phyloP scores from a whole-genome alignment of 768 basidiomycete species.

The Leucocoprinus birnbaumii region DNA sequence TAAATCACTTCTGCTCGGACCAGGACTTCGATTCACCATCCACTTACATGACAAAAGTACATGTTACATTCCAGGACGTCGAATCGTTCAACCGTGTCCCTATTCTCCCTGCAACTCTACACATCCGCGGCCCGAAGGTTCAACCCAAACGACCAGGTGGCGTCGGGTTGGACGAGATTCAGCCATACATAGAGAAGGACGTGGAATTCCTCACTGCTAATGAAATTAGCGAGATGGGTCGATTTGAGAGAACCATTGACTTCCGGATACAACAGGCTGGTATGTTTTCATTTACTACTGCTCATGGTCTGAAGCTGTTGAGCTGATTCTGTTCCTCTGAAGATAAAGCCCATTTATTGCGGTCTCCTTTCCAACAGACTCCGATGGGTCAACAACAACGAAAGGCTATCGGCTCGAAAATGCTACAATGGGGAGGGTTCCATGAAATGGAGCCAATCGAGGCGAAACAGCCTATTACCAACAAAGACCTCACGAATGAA shows the following conservation, averaged over 20 bases:
- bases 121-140: slow-evolving; percentile 22
- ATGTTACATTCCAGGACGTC: slow-evolving; percentile 43
- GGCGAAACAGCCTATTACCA: slow-evolving; percentile 16
- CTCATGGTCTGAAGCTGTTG: neutral
- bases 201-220: slow-evolving; percentile 10
- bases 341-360: slow-evolving; percentile 1
- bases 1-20: neutral
- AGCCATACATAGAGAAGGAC: slow-evolving; percentile 17
- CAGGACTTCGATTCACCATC: slow-evolving; percentile 48
- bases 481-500: slow-evolving; percentile 21
- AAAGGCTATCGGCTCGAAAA: slow-evolving; percentile 15
- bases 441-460: slow-evolving; percentile 26
- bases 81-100: slow-evolving; percentile 37
- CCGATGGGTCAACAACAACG: slow-evolving; percentile 8
- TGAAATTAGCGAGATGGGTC: slow-evolving; percentile 5
- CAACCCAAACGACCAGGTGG: slow-evolving; percentile 24
- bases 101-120: slow-evolving; percentile 19
- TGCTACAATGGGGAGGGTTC: slow-evolving; percentile 38
- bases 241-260: slow-evolving; percentile 13
- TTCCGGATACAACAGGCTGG: slow-evolving; percentile 14
- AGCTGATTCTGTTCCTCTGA: neutral
- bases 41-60: slow-evolving; percentile 39
- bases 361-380: slow-evolving; percentile 1
- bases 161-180: slow-evolving; percentile 33
- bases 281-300: slow-evolving; percentile 12